Conservation (phyloP, 257 asterid genomes). For the Prunella vulgaris region DNA sequence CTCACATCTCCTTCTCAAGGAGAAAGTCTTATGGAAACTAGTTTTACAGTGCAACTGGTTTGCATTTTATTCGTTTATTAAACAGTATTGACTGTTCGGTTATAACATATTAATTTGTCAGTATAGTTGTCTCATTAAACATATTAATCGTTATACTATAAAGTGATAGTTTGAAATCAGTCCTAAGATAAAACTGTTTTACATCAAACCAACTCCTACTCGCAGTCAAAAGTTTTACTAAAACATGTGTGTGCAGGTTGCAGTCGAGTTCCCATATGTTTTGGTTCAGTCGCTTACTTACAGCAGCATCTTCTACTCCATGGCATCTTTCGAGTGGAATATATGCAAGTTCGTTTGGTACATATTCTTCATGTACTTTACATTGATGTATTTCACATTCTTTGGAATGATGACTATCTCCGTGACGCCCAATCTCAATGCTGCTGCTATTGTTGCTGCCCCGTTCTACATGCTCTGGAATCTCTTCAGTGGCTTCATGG, state of each 20-base stretch:
- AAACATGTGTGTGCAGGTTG: conserved; percentile 43
- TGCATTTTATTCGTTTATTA: too few relatives aligned
- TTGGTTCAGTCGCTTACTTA: conserved; percentile 63
- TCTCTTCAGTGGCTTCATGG: conserved; percentile 80
- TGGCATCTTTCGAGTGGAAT: conserved; percentile 83
- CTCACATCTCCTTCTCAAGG: background rate
- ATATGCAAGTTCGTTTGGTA: conserved; percentile 70
- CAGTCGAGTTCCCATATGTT: conserved; percentile 74
- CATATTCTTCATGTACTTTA: conserved; percentile 66
- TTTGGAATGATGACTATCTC: conserved; percentile 90
- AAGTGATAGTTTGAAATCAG: too few relatives aligned
- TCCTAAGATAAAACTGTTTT: too few relatives aligned
- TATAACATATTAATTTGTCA: too few relatives aligned
- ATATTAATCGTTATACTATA: too few relatives aligned
- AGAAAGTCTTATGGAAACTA: too few relatives aligned
- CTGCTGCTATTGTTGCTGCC: conserved; percentile 71
- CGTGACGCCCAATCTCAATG: conserved; percentile 65
- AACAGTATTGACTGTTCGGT: too few relatives aligned
- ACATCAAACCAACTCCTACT: too few relatives aligned
- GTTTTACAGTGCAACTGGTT: too few relatives aligned
- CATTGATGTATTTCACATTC: conserved; percentile 75
- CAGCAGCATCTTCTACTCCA: conserved; percentile 64
- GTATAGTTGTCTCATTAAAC: too few relatives aligned
- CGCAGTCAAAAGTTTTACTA: background rate
- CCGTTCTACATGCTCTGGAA: conserved; percentile 87